Evolutionary conservation across 805 yeast species (phyloP).

Genomic region (Starmerella davenportii): DNA sequence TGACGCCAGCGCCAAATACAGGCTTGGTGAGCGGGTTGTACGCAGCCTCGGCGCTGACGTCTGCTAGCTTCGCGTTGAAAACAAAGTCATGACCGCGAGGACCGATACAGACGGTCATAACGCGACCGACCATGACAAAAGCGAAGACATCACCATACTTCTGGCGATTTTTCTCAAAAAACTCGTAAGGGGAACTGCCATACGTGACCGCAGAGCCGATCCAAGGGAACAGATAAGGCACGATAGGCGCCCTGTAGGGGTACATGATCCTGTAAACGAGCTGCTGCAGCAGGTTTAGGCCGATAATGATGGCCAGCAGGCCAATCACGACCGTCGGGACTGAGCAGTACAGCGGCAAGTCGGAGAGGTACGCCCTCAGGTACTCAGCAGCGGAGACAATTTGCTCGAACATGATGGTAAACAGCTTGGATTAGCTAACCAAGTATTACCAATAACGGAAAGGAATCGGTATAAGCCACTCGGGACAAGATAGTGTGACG

Average conservation of each 20-base stretch:
- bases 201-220: slow-evolving; percentile 75
- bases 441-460: too few species aligned
- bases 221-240: slow-evolving; percentile 89
- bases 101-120: slow-evolving; percentile 89
- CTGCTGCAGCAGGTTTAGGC: slow-evolving; percentile 23
- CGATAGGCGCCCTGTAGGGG: slow-evolving; percentile 71
- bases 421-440: too few species aligned
- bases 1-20: slow-evolving; percentile 92
- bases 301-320: slow-evolving; percentile 11
- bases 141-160: slow-evolving; percentile 89
- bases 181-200: slow-evolving; percentile 87
- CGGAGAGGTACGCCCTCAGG: neutral
- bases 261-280: slow-evolving; percentile 18
- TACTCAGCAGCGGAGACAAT: neutral
- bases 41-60: slow-evolving; percentile 92
- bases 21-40: slow-evolving; percentile 97
- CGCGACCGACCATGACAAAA: slow-evolving; percentile 71
- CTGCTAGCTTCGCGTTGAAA: slow-evolving; percentile 71
- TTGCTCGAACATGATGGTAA: neutral
- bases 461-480: too few species aligned
- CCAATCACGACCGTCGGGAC: slow-evolving; percentile 16
- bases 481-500: too few species aligned
- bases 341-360: slow-evolving; percentile 6
- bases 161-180: slow-evolving; percentile 58
- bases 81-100: slow-evolving; percentile 97